Base-by-base conservation (phyloP, 2,329 filamentous ascomycete genomes). In the Sordariomycetes sp. region DNA sequence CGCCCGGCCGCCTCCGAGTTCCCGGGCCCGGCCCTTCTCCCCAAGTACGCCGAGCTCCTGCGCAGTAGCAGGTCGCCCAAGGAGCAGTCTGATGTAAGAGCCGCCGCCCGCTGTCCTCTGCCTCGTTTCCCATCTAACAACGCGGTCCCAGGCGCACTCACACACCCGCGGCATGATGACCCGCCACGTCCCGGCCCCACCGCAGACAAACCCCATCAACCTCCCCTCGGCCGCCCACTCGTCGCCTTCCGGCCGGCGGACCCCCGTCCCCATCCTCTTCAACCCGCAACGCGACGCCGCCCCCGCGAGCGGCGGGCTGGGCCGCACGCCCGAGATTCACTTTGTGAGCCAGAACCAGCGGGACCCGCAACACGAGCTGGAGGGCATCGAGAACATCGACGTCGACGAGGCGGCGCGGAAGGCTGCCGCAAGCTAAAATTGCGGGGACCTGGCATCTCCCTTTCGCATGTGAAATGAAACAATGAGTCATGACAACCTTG, bases 21-120 rank as follows among this genome's bases (percentile, higher is more conserved):
- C 64, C 37, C 70, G 46, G 70, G 70, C 62, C 70, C 73, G 51
- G 65, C 68, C 57, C 67, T 76, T 54, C 73, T 73, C 70, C 76
- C 74, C 62, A 77, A 78, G 66, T 78, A 77, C 62, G 74, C 74
- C 54, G 76, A 79, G 62, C 71, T 74, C 40, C 69, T 73, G 56
- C 56, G 56, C 20, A 71, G 71, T 60, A 65, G 65, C 55, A 65
- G 71, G 57, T 66, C 60, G 58, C 61, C 43, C 43, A 48, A 60
- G 51, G 70, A 74, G 58, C 67, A 71, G 59, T 64, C 69, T 14
- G 75, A 79, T 57, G 76, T 78, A 68, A 52, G 57, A 59, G 18
- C 32, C 22, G 55, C 22, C 20, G n/a, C 46, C 10, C 20, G 7
- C 12, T 20, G 3, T 50, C 12, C 11, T 11, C 35, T 34, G 58